Conservation (phyloP, 2,329 filamentous ascomycete genomes). For the Cadophora malorum region DNA sequence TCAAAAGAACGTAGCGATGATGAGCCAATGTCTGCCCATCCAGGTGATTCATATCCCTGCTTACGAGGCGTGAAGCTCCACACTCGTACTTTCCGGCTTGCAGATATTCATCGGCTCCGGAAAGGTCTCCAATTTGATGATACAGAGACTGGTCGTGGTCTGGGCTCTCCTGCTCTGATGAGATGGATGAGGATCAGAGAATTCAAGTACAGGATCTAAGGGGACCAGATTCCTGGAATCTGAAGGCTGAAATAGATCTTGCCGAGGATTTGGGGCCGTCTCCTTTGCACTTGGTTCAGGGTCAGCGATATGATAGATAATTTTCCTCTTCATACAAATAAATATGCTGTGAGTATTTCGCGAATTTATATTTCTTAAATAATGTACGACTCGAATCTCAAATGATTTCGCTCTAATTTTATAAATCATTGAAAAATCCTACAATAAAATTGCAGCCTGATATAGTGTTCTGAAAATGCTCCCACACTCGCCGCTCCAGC, state of each 20-base stretch:
- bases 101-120: background rate
- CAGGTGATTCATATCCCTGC: background rate
- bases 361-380: too few species aligned
- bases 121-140: background rate
- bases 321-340: too few species aligned
- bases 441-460: too few species aligned
- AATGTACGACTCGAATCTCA: too few species aligned
- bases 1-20: background rate
- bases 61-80: background rate
- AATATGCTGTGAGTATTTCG: too few species aligned
- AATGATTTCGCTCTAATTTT: too few species aligned
- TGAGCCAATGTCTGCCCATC: background rate
- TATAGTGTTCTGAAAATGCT: too few species aligned
- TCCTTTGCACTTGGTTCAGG: background rate
- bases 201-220: conserved; percentile 1
- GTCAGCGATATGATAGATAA: too few species aligned
- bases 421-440: too few species aligned
- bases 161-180: conserved; percentile 1
- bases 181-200: background rate
- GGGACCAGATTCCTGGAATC: background rate
- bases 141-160: background rate
- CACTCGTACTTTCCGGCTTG: conserved; percentile 1
- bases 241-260: background rate
- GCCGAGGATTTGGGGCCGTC: background rate
- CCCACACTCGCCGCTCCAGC: too few species aligned